These are phyloP conservation scores for Daedalea quercina DNA, from an alignment of 768 basidiomycete species.

Conservation along the genomic window DNA sequence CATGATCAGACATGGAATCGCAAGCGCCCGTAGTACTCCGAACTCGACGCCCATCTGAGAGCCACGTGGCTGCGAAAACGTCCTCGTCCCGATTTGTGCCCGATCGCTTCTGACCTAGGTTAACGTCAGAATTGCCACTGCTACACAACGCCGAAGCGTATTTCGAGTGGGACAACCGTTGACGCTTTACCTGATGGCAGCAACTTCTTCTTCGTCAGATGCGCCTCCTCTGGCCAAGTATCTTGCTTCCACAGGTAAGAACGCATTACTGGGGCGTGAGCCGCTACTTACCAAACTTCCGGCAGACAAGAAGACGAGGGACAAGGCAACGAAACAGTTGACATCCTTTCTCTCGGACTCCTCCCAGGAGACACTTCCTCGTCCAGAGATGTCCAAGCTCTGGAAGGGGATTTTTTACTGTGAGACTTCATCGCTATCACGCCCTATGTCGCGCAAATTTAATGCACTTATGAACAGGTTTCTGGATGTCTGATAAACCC, in stretches of 20 bases:
- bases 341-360: constrained; percentile 71
- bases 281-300: neutral
- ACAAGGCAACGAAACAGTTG: constrained; percentile 82
- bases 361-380: constrained; percentile 48
- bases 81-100: neutral
- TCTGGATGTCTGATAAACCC: constrained; percentile 99
- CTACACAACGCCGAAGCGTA: too few species aligned
- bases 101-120: neutral
- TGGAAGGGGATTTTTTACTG: constrained; percentile 99
- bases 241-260: constrained; percentile 81
- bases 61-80: neutral
- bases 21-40: too few species aligned
- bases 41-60: too few species aligned
- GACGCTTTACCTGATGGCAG: constrained; percentile 21
- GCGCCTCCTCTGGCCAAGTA: constrained; percentile 79
- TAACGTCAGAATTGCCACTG: neutral
- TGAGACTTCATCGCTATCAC: constrained; percentile 28
- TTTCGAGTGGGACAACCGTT: too few species aligned
- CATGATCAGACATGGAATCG: too few species aligned
- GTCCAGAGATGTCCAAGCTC: constrained; percentile 79
- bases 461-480: constrained; percentile 47
- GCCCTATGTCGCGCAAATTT: too few species aligned
- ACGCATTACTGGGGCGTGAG: constrained; percentile 1
- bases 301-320: constrained; percentile 84
- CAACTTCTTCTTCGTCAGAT: constrained; percentile 22